A percentile compares a stretch with the other conserved stretches of the same genome.
Evolutionary conservation across 2,329 filamentous ascomycete species (phyloP).

Genomic region (Xylaria sp.): DNA sequence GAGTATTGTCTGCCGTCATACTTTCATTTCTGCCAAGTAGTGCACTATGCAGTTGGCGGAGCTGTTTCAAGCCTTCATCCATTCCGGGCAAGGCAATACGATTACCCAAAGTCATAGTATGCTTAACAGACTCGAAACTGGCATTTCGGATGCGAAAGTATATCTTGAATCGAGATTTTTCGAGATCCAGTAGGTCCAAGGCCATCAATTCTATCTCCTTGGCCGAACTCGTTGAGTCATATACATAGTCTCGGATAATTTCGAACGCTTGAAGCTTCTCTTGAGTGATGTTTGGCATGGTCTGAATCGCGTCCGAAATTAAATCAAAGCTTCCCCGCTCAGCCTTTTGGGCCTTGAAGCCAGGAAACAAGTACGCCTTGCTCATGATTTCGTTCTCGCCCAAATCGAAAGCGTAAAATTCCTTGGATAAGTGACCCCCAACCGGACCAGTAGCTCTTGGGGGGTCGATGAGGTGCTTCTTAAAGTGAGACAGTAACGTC

Average conservation of each 20-base stretch:
- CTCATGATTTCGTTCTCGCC: not conserved
- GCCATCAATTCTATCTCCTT: no score
- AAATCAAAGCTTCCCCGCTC: not conserved
- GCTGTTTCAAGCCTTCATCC: not conserved
- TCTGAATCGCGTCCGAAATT: not conserved
- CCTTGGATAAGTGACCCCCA: not conserved
- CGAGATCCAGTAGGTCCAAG: no score
- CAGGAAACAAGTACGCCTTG: not conserved
- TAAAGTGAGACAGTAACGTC: no score
- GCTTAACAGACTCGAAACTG: not conserved
- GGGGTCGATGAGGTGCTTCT: no score
- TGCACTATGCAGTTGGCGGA: not conserved
- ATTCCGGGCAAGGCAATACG: not conserved
- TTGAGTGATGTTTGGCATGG: not conserved
- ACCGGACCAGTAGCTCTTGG: no score
- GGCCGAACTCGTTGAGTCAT: not conserved
- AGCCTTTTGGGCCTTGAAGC: not conserved
- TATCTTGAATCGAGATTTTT: not conserved
- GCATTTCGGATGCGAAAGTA: conserved; percentile 1
- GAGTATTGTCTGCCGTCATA: not conserved
- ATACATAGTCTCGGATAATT: not conserved
- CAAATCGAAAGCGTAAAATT: conserved; percentile 2
- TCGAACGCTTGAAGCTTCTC: not conserved
- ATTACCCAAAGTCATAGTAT: not conserved
- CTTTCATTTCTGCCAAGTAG: not conserved